Evolutionary conservation across 768 basidiomycete species (phyloP), one percentile per base, ranked within the genome.

Genomic region (Antrodiella citrinella): DNA sequence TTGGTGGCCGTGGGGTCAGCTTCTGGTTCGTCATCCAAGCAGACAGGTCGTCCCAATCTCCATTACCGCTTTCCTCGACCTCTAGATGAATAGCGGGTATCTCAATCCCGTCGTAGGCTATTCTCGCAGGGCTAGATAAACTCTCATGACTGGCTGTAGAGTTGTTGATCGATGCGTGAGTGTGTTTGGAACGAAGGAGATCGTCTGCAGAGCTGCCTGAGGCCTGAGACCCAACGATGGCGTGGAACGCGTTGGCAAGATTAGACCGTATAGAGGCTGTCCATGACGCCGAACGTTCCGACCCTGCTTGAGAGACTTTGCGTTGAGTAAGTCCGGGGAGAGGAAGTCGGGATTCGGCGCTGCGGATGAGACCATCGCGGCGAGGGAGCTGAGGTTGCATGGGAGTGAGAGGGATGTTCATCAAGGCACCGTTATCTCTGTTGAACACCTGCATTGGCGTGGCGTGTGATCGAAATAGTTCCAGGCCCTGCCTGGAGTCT

Each of bases 191-290:
- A 58, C 53, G 7, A 18, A 11, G 45, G 38, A 55, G 54, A 10
- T 45, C 48, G 1, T 48, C 7, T 1, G 52, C 39, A n/a, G 43
- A 18, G 5, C 44, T 7, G 11, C 1, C 13, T 39, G 19, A 20
- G 4, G n/a, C 18, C 15, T 19, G 12, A 23, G 26, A 38, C n/a
- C 72, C 67, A 38, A 75, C 71, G 45, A 80, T 73, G 1, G 72
- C 66, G 55, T 73, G 75, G 56, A 80, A 71, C 4, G 75, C 76
- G 48, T 69, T 69, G 47, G 73, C 69, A 10, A 80, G 59, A 26
- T 73, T 73, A 15, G 71, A 69, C 51, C 62, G 70, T 55, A 78
- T 45, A 20, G 69, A 66, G 15, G 64, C 56, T 9, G 70, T 69
- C 77, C 77, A 77, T 20, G 69, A 62, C 4, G 68, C 69, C 2